A percentile compares a stretch with the other conserved stretches of the same genome.
phyloP scores from a whole-genome alignment of 768 basidiomycete species.

The Cyclocybe cylindracea region DNA sequence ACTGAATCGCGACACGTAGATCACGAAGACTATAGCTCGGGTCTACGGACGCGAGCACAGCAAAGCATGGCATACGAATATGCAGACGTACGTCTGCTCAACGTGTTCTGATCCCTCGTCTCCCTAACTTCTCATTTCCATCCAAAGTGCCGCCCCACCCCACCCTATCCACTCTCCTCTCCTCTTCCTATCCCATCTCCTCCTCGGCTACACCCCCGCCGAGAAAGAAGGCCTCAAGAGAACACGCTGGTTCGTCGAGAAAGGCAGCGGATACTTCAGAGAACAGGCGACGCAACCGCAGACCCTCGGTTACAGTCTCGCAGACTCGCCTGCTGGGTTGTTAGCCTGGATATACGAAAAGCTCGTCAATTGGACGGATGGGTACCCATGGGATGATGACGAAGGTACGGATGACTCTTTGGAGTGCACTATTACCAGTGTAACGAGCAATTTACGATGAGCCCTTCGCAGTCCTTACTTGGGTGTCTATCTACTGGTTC shows the following conservation, averaged over 20 bases:
- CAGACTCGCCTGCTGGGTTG: conserved; percentile 58
- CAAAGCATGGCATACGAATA: conserved; percentile 54
- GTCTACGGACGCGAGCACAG: conserved; percentile 31
- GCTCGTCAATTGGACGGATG: conserved; percentile 44
- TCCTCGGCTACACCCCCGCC: conserved; percentile 19
- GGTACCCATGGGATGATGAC: conserved; percentile 56
- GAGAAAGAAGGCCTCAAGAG: conserved; percentile 33
- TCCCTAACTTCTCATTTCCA: background rate
- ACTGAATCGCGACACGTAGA: conserved; percentile 22
- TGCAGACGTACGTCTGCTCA: conserved; percentile 34
- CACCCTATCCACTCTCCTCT: conserved; percentile 21
- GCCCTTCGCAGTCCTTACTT: too few relatives aligned
- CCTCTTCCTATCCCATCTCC: conserved; percentile 19
- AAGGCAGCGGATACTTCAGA: conserved; percentile 35
- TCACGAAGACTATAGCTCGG: conserved; percentile 20
- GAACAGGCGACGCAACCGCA: conserved; percentile 47
- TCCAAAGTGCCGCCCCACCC: conserved; percentile 7
- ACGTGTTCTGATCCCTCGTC: too few relatives aligned
- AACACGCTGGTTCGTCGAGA: conserved; percentile 20
- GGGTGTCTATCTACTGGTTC: too few relatives aligned
- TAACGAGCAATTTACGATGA: too few relatives aligned
- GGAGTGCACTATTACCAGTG: too few relatives aligned
- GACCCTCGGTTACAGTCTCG: conserved; percentile 50
- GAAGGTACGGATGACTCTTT: too few relatives aligned
- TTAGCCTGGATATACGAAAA: conserved; percentile 57